phyloP scores from a whole-genome alignment of 768 basidiomycete species.

The Podaxis sp. region DNA sequence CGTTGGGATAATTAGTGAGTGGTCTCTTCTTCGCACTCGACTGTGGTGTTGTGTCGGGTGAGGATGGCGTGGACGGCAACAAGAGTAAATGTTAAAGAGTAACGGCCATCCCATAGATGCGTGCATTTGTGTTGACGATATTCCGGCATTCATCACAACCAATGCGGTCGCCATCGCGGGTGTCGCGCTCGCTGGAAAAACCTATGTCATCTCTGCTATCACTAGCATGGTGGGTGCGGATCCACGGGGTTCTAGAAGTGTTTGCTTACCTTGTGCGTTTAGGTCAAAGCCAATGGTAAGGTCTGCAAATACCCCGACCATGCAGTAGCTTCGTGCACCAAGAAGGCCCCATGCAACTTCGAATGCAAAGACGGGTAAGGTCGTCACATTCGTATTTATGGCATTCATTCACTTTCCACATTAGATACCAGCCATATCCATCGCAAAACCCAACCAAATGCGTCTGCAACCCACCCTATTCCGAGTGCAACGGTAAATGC shows the following conservation, averaged over 20 bases:
- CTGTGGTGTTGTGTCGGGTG: neutral
- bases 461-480: constrained; percentile 39
- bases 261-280: neutral
- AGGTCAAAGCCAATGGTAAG: constrained; percentile 13
- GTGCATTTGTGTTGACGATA: constrained; percentile 43
- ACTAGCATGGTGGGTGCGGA: constrained; percentile 33
- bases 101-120: constrained; percentile 26
- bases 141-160: constrained; percentile 34
- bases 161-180: constrained; percentile 31
- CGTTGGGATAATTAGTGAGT: constrained; percentile 33
- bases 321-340: constrained; percentile 34
- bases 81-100: neutral
- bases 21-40: neutral
- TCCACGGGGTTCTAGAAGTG: neutral
- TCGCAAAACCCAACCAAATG: constrained; percentile 36
- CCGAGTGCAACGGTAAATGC: constrained; percentile 52
- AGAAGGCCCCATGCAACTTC: constrained; percentile 42
- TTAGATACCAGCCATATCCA: constrained; percentile 31
- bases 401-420: neutral
- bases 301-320: constrained; percentile 42
- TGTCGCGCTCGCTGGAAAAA: constrained; percentile 29
- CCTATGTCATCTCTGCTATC: constrained; percentile 28
- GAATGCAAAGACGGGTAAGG: constrained; percentile 45
- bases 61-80: neutral
- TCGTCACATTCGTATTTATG: neutral